Evolutionary conservation across 148 eudicot genomes (phyloP).

Genomic region (Spergularia marina): DNA sequence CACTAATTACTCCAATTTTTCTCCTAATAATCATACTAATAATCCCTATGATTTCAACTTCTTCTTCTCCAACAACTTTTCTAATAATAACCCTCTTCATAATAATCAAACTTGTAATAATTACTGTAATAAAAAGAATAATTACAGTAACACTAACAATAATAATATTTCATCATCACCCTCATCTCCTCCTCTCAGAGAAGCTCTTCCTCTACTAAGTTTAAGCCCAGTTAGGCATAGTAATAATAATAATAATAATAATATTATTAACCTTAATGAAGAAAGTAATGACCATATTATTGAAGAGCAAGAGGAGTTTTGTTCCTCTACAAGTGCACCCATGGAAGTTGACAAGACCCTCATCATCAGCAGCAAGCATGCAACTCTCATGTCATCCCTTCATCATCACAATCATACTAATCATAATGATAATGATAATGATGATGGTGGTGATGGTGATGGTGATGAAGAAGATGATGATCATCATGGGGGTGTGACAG

Average conservation of each 20-base stretch:
- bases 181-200: conserved; percentile 55
- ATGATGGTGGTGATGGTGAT: conserved; percentile 25
- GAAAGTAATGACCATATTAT: not conserved
- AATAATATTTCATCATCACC: conserved; percentile 20
- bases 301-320: conserved; percentile 17
- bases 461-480: conserved; percentile 29
- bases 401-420: not conserved
- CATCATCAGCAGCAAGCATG: not conserved
- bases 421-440: not conserved
- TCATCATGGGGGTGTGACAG: conserved; percentile 35
- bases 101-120: not conserved
- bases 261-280: conserved; percentile 29
- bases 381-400: conserved; percentile 2
- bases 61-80: conserved; percentile 19
- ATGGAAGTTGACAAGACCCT: conserved; percentile 34
- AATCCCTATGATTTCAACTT: conserved; percentile 25
- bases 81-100: not conserved
- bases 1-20: conserved; percentile 31
- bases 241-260: not conserved
- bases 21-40: not conserved
- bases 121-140: not conserved
- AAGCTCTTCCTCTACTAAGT: conserved; percentile 55
- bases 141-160: not conserved
- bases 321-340: conserved; percentile 30
- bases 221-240: conserved; percentile 37